Evolutionary conservation across 2,329 filamentous ascomycete genomes (phyloP), one percentile per base, ranked within the genome.

Genomic region (Fusarium multiceps): DNA sequence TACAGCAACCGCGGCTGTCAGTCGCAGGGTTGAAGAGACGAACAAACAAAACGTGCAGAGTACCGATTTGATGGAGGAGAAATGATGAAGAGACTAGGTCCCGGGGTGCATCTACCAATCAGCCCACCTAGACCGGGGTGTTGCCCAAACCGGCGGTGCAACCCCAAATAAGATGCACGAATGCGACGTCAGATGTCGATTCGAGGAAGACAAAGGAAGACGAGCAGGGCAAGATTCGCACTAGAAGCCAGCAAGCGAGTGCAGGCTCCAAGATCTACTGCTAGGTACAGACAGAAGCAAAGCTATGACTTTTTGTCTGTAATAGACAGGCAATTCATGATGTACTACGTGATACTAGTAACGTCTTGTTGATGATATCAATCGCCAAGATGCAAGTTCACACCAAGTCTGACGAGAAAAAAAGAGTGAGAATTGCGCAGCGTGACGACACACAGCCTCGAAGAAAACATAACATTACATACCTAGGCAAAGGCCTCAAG

Each of bases 391-490:
- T 45, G 46, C 63, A 61, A 56, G 65, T 74, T 72, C 66, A 74
- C 70, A 74, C 59, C 65, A 71, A 71, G 63, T 65, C 66, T 46
- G 54, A 49, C 46, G 41, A 55, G 50, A 20, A 20, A 63, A 61
- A 34, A 23, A 66, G 54, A 41, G 63, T 66, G 43, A 55, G 62
- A 55, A 67, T 53, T 59, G 55, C 47, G 62, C 59, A 73, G 59
- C 69, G 71, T 75, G 69, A 74, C 72, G 71, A 63, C 71, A 74
- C 69, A 74, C 72, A 74, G 72, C 72, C 72, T 74, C 72, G 50
- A 56, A 37, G 34, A 37, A 37, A 37, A 37, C 34, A 37, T 37
- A 37, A 37, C 34, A 32, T 14, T 14, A 28, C 11, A 34, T 34
- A 63, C 53, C 55, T 54, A 59, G 50, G 55, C 45, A 71, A 71